Evolutionary conservation across 805 yeast species (phyloP).

Genomic region (Candida loeiensis): DNA sequence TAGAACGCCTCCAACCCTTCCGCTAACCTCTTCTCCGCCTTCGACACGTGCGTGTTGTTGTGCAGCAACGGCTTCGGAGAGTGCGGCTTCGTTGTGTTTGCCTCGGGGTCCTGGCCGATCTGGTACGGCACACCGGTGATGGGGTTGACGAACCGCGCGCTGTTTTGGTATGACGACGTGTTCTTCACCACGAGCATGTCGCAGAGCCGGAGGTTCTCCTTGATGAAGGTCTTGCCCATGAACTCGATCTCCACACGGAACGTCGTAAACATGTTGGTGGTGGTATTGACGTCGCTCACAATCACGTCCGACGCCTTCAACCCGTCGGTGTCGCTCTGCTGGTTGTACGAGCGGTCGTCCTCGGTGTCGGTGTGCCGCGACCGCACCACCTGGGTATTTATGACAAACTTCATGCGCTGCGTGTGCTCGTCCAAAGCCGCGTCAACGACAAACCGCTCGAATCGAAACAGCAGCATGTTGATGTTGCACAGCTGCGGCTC

Average conservation of each 20-base stretch:
- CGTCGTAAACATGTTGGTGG: conserved; percentile 48
- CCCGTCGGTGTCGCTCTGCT: background rate
- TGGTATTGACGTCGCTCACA: conserved; percentile 42
- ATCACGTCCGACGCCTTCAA: conserved; percentile 11
- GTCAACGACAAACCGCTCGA: conserved; percentile 30
- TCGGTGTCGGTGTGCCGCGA: conserved; percentile 3
- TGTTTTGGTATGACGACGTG: conserved; percentile 21
- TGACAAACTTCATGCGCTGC: conserved; percentile 29
- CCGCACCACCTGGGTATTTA: conserved; percentile 28
- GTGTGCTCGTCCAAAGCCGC: conserved; percentile 32
- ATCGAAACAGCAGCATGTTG: conserved; percentile 8
- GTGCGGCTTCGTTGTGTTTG: background rate
- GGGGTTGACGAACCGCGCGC: conserved; percentile 25
- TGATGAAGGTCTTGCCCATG: conserved; percentile 39
- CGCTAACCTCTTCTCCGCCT: no score
- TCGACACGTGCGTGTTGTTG: no score
- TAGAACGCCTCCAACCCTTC: no score
- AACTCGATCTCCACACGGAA: conserved; percentile 44
- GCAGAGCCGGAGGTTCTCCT: conserved; percentile 44
- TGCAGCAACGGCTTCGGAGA: background rate
- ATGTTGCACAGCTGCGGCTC: conserved; percentile 17
- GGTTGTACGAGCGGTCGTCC: background rate
- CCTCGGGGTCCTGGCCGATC: background rate
- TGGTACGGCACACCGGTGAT: conserved; percentile 5
- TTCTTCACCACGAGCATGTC: conserved; percentile 37